Evolutionary conservation across 306 rosid species (phyloP).

Genomic region (Macrotyloma uniflorum): DNA sequence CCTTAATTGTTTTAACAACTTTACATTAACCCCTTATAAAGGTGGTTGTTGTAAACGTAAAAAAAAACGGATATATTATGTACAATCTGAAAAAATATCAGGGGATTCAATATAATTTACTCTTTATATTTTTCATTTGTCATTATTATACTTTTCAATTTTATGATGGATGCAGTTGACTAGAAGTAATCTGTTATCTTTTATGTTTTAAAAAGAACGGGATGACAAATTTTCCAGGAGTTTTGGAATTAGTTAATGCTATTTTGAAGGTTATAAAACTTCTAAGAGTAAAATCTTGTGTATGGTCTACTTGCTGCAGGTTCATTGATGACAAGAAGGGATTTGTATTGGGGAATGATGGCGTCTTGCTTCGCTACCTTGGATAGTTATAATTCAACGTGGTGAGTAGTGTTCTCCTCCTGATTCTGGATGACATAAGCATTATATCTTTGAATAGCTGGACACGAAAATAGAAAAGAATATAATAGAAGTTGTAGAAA

Average conservation of each 20-base stretch:
- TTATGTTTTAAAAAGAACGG: conserved; percentile 20
- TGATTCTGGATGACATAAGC: conserved; percentile 27
- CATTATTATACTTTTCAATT: background rate
- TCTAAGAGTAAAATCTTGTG: conserved; percentile 10
- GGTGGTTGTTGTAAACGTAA: no score
- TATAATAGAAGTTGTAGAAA: background rate
- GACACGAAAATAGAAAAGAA: background rate
- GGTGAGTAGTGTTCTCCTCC: conserved; percentile 45
- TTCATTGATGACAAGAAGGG: conserved; percentile 84
- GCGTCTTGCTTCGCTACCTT: conserved; percentile 95
- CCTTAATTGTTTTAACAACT: no score
- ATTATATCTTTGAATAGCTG: background rate
- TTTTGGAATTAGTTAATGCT: background rate
- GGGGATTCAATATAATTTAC: no score
- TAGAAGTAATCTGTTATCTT: background rate
- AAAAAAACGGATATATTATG: no score
- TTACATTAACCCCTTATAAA: no score
- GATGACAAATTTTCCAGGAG: conserved; percentile 17
- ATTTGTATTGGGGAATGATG: conserved; percentile 93
- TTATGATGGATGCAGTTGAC: conserved; percentile 8
- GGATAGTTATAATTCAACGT: conserved; percentile 53
- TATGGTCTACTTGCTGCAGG: conserved; percentile 49
- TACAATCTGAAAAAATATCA: no score
- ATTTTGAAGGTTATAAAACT: conserved; percentile 22
- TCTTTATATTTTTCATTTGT: background rate